phyloP scores from a whole-genome alignment of 1,284 basidiomycete species.

The Malassezia pachydermatis region DNA sequence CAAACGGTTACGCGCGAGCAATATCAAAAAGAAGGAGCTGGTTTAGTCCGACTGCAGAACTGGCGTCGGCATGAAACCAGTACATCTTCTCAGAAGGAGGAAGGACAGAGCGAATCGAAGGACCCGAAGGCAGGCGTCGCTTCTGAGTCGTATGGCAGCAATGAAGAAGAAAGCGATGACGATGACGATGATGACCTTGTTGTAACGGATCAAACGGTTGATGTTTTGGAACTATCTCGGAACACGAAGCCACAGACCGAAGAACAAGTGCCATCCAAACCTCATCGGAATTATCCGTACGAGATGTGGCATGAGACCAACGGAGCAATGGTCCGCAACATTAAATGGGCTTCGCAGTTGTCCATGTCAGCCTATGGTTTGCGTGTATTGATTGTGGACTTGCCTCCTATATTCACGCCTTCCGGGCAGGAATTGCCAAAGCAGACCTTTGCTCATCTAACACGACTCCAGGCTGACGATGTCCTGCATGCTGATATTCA shows the following conservation, averaged over 20 bases:
- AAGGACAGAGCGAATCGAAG: background rate
- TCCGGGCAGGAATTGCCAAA: slow-evolving; percentile 39
- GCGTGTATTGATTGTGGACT: slow-evolving; percentile 28
- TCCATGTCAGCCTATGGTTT: slow-evolving; percentile 39
- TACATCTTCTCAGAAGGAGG: no score
- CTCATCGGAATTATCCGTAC: background rate
- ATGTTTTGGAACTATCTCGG: slow-evolving; percentile 40
- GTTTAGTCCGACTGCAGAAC: slow-evolving; percentile 24
- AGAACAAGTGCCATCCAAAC: background rate
- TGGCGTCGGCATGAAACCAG: slow-evolving; percentile 15
- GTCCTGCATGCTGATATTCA: slow-evolving; percentile 47
- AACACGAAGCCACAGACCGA: background rate
- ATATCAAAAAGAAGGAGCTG: slow-evolving; percentile 36
- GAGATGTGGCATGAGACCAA: slow-evolving; percentile 20
- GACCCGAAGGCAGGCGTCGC: background rate
- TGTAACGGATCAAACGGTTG: slow-evolving; percentile 36
- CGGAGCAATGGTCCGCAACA: slow-evolving; percentile 28
- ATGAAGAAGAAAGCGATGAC: slow-evolving; percentile 21
- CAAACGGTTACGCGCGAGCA: slow-evolving; percentile 38
- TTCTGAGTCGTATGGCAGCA: background rate
- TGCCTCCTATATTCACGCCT: slow-evolving; percentile 43
- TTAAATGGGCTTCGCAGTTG: slow-evolving; percentile 46
- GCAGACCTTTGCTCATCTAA: slow-evolving; percentile 44
- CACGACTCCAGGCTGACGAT: slow-evolving; percentile 39
- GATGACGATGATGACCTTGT: slow-evolving; percentile 37